These are phyloP conservation scores for Basipetospora chlamydospora DNA, from an alignment of 2,329 filamentous ascomycete species.

Conservation along the genomic window DNA sequence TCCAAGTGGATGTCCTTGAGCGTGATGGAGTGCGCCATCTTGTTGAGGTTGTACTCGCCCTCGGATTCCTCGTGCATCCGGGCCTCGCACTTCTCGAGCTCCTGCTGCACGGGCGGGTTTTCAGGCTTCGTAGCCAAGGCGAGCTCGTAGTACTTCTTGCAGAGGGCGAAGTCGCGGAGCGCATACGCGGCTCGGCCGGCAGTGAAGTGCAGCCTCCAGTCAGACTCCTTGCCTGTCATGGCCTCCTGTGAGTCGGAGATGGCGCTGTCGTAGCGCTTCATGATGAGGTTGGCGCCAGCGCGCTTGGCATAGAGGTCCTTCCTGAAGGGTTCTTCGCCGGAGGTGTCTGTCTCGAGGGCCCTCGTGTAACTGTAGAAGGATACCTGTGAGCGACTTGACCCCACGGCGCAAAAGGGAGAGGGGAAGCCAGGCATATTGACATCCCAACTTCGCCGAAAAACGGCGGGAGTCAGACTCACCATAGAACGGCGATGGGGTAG, in stretches of 20 bases:
- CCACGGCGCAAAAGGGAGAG: no score
- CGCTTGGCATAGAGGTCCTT: slow-evolving; percentile 15
- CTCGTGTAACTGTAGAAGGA: slow-evolving; percentile 16
- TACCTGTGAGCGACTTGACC: no score
- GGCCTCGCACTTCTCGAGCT: slow-evolving; percentile 9
- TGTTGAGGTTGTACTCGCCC: slow-evolving; percentile 9
- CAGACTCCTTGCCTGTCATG: slow-evolving; percentile 8
- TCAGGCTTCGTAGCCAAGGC: slow-evolving; percentile 12
- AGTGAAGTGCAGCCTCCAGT: slow-evolving; percentile 20
- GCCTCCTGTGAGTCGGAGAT: slow-evolving; percentile 18
- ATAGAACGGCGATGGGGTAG: slow-evolving; percentile 17
- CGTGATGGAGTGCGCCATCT: slow-evolving; percentile 8
- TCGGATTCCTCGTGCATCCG: slow-evolving; percentile 8
- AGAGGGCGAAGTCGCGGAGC: slow-evolving; percentile 15
- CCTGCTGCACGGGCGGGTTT: slow-evolving; percentile 9
- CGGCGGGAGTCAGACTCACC: slow-evolving; percentile 11
- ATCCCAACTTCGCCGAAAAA: neutral
- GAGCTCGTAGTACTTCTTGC: slow-evolving; percentile 12
- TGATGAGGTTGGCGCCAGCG: slow-evolving; percentile 17
- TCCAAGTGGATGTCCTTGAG: slow-evolving; percentile 9
- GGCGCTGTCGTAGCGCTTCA: slow-evolving; percentile 19
- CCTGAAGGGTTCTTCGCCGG: slow-evolving; percentile 9
- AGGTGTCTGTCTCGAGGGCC: slow-evolving; percentile 13
- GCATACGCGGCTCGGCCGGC: slow-evolving; percentile 20
- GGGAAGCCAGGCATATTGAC: neutral